phyloP scores from a whole-genome alignment of 2,329 filamentous ascomycete species.

The Nemania sp. region DNA sequence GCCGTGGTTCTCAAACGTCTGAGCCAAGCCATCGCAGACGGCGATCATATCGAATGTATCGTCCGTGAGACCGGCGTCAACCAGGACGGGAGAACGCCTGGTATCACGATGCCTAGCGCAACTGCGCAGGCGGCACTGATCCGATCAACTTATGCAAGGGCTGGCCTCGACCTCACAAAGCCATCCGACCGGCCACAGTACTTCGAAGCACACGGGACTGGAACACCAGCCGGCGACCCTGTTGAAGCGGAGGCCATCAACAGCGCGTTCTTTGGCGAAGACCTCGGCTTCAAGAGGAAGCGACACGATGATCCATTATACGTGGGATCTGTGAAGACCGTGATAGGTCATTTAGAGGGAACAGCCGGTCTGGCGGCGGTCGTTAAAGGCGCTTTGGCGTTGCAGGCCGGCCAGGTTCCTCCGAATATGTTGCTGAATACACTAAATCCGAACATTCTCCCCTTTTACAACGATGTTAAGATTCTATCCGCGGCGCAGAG shows the following conservation, averaged over 20 bases:
- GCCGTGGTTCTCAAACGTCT: slow-evolving; percentile 38
- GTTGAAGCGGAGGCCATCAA: slow-evolving; percentile 22
- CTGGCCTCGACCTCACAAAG: slow-evolving; percentile 22
- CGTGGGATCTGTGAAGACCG: slow-evolving; percentile 27
- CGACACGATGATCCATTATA: neutral
- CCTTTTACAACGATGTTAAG: slow-evolving; percentile 18
- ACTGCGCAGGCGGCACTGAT: slow-evolving; percentile 29
- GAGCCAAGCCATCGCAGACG: slow-evolving; percentile 36
- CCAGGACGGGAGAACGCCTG: slow-evolving; percentile 28
- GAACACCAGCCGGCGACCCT: slow-evolving; percentile 33
- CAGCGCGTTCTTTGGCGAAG: neutral
- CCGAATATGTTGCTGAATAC: neutral
- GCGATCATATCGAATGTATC: slow-evolving; percentile 41
- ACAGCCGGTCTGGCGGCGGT: slow-evolving; percentile 33
- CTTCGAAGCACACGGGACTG: slow-evolving; percentile 33
- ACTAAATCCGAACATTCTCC: neutral
- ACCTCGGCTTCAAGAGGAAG: neutral
- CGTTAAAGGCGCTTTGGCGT: neutral
- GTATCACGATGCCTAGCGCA: slow-evolving; percentile 28
- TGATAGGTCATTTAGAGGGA: slow-evolving; percentile 36
- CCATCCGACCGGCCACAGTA: slow-evolving; percentile 22
- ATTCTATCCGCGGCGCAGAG: slow-evolving; percentile 17
- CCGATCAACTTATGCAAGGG: slow-evolving; percentile 19
- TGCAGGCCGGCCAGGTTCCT: neutral
- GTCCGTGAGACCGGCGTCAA: slow-evolving; percentile 39